Evolutionary conservation across 163 green algal species (phyloP).

Genomic region (Coccomyxa subellipsoidea): DNA sequence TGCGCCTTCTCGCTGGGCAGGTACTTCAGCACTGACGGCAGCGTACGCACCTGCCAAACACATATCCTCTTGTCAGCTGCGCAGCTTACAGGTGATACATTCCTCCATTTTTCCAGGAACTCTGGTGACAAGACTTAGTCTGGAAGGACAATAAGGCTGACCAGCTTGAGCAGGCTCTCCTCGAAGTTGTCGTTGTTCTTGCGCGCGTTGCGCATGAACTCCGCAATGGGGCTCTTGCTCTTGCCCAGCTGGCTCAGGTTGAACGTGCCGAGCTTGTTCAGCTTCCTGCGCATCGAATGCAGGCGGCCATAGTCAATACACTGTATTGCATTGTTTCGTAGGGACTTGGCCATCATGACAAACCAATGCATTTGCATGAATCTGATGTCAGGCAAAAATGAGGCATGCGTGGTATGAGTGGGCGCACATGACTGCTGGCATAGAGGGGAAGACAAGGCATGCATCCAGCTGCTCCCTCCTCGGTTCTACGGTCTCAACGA

Average conservation of each 20-base stretch:
- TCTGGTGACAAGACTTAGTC: not conserved
- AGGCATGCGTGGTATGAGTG: not conserved
- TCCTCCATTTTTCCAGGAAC: no score
- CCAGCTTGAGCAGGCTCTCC: slow-evolving; percentile 97
- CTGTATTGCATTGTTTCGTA: no score
- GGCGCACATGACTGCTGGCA: slow-evolving; percentile 87
- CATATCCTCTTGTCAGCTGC: no score
- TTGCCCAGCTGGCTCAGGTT: slow-evolving; percentile 93
- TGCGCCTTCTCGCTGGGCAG: slow-evolving; percentile 93
- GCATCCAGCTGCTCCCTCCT: slow-evolving; percentile 84
- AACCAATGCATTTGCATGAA: no score
- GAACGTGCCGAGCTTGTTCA: slow-evolving; percentile 99
- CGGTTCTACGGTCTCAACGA: slow-evolving; percentile 80
- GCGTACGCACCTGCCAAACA: slow-evolving; percentile 72
- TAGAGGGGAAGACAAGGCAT: slow-evolving; percentile 97
- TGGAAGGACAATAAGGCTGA: not conserved
- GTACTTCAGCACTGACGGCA: slow-evolving; percentile 99
- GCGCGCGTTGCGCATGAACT: slow-evolving; percentile 88
- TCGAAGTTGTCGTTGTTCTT: slow-evolving; percentile 99
- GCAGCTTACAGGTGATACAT: no score
- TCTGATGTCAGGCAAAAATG: no score
- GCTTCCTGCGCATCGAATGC: slow-evolving; percentile 31
- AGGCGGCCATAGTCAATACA: no score
- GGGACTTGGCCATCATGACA: no score
- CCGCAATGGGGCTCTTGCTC: slow-evolving; percentile 90